Evolutionary conservation across 208 protist genomes (phyloP).

Genomic region (Leishmania tropica): DNA sequence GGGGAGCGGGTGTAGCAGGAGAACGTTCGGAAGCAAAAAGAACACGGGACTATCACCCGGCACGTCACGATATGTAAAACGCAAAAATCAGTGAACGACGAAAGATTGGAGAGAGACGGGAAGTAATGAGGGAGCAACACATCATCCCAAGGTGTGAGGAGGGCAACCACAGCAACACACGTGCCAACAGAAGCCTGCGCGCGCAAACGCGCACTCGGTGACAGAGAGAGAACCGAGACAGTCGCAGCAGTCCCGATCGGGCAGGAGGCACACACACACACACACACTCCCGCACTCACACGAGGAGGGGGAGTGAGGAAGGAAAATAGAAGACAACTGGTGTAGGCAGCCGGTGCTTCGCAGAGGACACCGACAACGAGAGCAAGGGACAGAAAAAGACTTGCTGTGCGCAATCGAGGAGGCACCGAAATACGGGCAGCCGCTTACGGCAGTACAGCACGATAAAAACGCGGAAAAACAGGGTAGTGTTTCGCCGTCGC

Average conservation of each 20-base stretch:
- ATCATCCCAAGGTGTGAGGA: neutral
- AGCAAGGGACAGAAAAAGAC: neutral
- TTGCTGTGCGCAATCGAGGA: neutral
- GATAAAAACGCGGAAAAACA: neutral
- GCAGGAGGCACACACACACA: neutral
- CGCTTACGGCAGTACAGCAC: neutral
- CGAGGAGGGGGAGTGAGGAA: neutral
- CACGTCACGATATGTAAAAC: neutral
- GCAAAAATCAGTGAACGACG: neutral
- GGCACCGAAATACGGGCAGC: neutral
- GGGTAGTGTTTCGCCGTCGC: neutral
- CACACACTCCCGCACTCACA: neutral
- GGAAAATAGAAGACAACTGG: neutral
- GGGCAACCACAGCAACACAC: neutral
- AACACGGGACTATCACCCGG: neutral
- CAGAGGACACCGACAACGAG: neutral
- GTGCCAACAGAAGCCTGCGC: neutral
- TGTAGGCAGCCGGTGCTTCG: neutral
- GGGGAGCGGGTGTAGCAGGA: neutral
- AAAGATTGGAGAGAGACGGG: neutral
- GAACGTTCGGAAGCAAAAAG: neutral
- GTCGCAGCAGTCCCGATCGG: too few relatives aligned
- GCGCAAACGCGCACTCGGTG: too few relatives aligned
- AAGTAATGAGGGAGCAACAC: neutral
- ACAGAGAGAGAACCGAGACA: neutral